phyloP scores from a whole-genome alignment of 2,329 filamentous ascomycete species.

The Plenodomus biglobosus region DNA sequence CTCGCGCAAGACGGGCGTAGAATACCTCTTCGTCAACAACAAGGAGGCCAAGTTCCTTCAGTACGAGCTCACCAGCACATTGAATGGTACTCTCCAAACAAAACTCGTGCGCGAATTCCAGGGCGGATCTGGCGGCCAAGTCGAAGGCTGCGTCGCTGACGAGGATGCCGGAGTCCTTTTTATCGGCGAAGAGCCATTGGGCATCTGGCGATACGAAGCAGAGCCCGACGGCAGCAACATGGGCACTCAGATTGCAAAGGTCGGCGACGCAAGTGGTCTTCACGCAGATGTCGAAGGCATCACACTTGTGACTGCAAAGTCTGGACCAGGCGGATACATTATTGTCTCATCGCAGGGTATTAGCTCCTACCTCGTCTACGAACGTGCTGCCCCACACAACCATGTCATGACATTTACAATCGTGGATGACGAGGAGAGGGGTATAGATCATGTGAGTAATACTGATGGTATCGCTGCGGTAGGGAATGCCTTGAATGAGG shows the following conservation, averaged over 20 bases:
- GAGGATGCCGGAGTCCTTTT: constrained; percentile 56
- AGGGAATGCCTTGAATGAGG: constrained; percentile 46
- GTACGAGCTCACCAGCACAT: constrained; percentile 50
- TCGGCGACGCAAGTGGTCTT: constrained; percentile 52
- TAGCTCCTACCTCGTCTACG: constrained; percentile 56
- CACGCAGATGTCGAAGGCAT: constrained; percentile 59
- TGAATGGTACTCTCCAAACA: constrained; percentile 49
- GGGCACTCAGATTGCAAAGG: constrained; percentile 43
- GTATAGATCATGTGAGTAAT: constrained; percentile 56
- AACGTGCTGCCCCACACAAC: constrained; percentile 52
- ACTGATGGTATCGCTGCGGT: constrained; percentile 57
- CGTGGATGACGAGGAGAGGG: constrained; percentile 45
- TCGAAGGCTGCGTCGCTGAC: constrained; percentile 58
- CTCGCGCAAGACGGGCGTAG: constrained; percentile 51
- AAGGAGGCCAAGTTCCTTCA: constrained; percentile 59
- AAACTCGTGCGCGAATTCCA: constrained; percentile 55
- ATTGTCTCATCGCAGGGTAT: constrained; percentile 58
- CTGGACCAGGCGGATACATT: constrained; percentile 51
- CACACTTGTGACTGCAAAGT: constrained; percentile 52
- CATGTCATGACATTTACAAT: constrained; percentile 56
- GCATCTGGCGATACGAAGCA: constrained; percentile 56
- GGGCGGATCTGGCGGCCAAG: constrained; percentile 55
- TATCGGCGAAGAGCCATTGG: constrained; percentile 56
- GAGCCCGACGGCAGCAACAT: constrained; percentile 50
- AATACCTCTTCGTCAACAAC: constrained; percentile 59